Evolutionary conservation across 805 yeast genomes (phyloP).

Genomic region (Yarrowia sp.): DNA sequence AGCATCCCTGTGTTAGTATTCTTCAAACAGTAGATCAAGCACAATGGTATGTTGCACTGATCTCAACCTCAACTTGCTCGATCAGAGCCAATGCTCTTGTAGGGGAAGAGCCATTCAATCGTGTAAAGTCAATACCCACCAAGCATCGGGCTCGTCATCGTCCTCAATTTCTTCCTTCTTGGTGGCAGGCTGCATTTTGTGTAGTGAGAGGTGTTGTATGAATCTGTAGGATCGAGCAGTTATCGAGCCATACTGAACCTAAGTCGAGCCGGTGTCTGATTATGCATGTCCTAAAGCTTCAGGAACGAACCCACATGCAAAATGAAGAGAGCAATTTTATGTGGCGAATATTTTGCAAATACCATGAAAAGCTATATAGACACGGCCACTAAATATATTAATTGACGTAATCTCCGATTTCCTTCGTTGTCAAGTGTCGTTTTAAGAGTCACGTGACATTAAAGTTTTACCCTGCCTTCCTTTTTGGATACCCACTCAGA

Average conservation of each 20-base stretch:
- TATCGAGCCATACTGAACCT: slow-evolving; percentile 16
- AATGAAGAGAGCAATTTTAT: not conserved
- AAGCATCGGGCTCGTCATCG: slow-evolving; percentile 68
- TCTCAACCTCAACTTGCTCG: not conserved
- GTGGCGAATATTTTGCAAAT: not conserved
- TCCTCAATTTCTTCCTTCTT: slow-evolving; percentile 35
- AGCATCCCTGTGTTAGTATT: slow-evolving; percentile 51
- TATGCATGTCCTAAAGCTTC: slow-evolving; percentile 17
- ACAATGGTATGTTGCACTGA: not conserved
- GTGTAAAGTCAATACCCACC: slow-evolving; percentile 42
- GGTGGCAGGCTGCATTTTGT: slow-evolving; percentile 6
- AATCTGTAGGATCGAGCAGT: slow-evolving; percentile 5
- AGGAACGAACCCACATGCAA: not conserved
- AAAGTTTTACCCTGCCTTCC: slow-evolving; percentile 25
- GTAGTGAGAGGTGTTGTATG: not conserved
- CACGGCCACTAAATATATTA: no score
- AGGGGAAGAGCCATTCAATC: not conserved
- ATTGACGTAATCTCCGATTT: not conserved
- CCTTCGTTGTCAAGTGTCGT: not conserved
- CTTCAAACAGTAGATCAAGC: not conserved
- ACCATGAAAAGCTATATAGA: not conserved
- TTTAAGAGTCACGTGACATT: not conserved
- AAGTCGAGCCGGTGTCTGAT: slow-evolving; percentile 12
- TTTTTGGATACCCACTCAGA: slow-evolving; percentile 26
- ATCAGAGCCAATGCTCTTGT: not conserved